These are phyloP conservation scores for Gastrolobium bilobum DNA, from an alignment of 306 rosid genomes.

Conservation along the genomic window DNA sequence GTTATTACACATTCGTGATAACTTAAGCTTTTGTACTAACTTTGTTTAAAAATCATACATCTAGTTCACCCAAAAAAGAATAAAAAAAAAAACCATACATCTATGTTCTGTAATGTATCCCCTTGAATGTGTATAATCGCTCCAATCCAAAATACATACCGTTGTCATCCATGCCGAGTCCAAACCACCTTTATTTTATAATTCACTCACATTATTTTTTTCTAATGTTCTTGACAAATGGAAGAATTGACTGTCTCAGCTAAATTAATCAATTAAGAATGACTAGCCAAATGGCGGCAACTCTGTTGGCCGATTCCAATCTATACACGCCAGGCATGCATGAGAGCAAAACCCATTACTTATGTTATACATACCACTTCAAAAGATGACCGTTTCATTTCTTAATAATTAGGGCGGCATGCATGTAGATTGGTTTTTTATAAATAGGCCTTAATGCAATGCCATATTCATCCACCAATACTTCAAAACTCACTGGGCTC, in stretches of 20 bases:
- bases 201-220: neutral
- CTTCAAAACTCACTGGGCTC: neutral
- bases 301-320: neutral
- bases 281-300: conserved; percentile 19
- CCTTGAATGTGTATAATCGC: neutral
- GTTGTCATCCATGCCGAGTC: neutral
- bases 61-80: too few species aligned
- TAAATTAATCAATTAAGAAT: conserved; percentile 37
- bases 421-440: conserved; percentile 28
- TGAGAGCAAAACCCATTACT: conserved; percentile 15
- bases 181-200: conserved; percentile 8
- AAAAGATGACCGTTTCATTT: conserved; percentile 43
- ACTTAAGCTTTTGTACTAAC: too few species aligned
- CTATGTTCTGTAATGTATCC: neutral
- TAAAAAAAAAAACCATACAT: neutral
- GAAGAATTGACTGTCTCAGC: conserved; percentile 22
- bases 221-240: conserved; percentile 16
- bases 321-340: neutral
- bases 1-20: neutral
- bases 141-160: neutral
- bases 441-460: conserved; percentile 37
- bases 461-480: conserved; percentile 29
- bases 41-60: neutral
- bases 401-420: conserved; percentile 39
- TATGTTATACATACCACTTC: conserved; percentile 17